Evolutionary conservation across 352 stramenopile species (phyloP).

Genomic region (Salisapilia sapeloensis): DNA sequence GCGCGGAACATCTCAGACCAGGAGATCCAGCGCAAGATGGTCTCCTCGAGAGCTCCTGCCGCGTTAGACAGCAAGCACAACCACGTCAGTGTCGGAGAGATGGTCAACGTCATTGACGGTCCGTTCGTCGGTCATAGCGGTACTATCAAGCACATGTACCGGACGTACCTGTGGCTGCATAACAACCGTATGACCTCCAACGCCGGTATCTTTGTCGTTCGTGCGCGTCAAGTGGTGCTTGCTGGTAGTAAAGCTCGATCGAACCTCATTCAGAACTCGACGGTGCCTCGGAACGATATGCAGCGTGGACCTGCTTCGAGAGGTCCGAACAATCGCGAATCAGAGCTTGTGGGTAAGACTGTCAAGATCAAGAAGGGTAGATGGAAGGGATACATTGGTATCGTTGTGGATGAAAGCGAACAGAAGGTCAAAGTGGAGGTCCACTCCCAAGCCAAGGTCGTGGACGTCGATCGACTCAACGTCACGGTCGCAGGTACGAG

Average conservation of each 20-base stretch:
- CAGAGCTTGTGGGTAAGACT: slow-evolving; percentile 73
- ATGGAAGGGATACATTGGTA: slow-evolving; percentile 87
- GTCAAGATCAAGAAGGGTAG: slow-evolving; percentile 85
- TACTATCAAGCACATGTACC: slow-evolving; percentile 86
- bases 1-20: slow-evolving; percentile 73
- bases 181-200: slow-evolving; percentile 83
- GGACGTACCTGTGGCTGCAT: slow-evolving; percentile 80
- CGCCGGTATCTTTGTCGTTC: slow-evolving; percentile 79
- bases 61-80: slow-evolving; percentile 83
- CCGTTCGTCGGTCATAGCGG: slow-evolving; percentile 65
- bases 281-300: slow-evolving; percentile 38
- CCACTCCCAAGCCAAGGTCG: slow-evolving; percentile 78
- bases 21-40: slow-evolving; percentile 80
- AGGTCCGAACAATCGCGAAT: slow-evolving; percentile 37
- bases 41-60: slow-evolving; percentile 62
- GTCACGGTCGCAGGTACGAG: slow-evolving; percentile 61
- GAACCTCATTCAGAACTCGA: slow-evolving; percentile 78
- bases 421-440: slow-evolving; percentile 87
- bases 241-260: slow-evolving; percentile 76
- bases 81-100: slow-evolving; percentile 77
- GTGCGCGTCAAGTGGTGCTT: slow-evolving; percentile 61
- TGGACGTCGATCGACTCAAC: slow-evolving; percentile 72
- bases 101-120: slow-evolving; percentile 81
- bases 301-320: slow-evolving; percentile 17
- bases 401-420: slow-evolving; percentile 79